phyloP scores from a whole-genome alignment of 2,329 filamentous ascomycete genomes.

The Leptographium lundbergii region DNA sequence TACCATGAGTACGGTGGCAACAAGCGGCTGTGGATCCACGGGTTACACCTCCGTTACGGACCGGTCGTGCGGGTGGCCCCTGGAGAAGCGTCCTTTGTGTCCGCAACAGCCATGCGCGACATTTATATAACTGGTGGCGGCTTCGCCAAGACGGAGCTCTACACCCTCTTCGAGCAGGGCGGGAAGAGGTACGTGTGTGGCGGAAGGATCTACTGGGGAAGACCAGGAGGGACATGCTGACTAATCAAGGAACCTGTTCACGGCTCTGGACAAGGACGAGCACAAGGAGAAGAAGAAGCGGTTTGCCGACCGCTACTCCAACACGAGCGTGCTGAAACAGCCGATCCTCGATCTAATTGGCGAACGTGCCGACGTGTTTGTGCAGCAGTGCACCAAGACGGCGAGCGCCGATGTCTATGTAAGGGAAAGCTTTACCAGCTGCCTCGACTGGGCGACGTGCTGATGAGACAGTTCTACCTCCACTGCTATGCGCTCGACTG shows the following conservation, averaged over 20 bases:
- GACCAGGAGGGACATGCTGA: not conserved
- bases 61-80: constrained; percentile 5
- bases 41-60: constrained; percentile 3
- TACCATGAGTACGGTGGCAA: constrained; percentile 4
- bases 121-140: constrained; percentile 4
- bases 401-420: constrained; percentile 5
- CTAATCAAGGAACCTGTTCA: constrained; percentile 3
- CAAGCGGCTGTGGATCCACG: constrained; percentile 6
- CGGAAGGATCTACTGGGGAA: no score
- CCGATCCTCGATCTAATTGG: not conserved
- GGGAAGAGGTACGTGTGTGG: not conserved
- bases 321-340: constrained; percentile 1
- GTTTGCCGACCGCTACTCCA: constrained; percentile 5
- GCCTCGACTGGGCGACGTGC: not conserved
- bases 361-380: constrained; percentile 7
- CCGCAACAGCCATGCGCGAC: not conserved
- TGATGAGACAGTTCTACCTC: not conserved
- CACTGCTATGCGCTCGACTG: constrained; percentile 9
- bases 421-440: not conserved
- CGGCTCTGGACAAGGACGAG: constrained; percentile 2
- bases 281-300: constrained; percentile 4
- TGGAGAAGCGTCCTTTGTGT: constrained; percentile 5
- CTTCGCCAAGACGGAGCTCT: constrained; percentile 5
- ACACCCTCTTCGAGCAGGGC: constrained; percentile 5
- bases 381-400: not conserved